These are phyloP conservation scores for Hansenula lynferdii DNA, from an alignment of 1,139 yeast species.

Conservation along the genomic window DNA sequence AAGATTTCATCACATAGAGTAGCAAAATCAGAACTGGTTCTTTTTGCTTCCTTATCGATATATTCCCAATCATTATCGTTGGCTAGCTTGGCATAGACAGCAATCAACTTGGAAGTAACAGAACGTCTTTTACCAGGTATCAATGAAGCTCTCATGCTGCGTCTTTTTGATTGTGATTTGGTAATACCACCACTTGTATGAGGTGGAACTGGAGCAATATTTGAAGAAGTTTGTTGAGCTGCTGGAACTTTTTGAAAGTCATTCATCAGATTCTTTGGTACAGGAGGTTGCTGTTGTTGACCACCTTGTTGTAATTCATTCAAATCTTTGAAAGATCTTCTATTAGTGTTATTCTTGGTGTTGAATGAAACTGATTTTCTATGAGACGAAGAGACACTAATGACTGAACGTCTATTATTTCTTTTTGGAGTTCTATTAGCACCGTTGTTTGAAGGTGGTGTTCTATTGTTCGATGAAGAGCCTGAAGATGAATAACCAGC, in stretches of 20 bases:
- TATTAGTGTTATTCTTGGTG: slow-evolving; percentile 25
- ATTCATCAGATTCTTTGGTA: slow-evolving; percentile 29
- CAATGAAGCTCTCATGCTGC: slow-evolving; percentile 29
- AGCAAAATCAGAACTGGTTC: slow-evolving; percentile 77
- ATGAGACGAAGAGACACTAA: slow-evolving; percentile 50
- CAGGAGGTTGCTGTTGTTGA: slow-evolving; percentile 25
- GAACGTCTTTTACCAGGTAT: slow-evolving; percentile 56
- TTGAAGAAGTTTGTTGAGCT: slow-evolving; percentile 29
- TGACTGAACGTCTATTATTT: slow-evolving; percentile 45
- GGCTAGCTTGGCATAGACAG: slow-evolving; percentile 67
- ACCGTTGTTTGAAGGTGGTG: slow-evolving; percentile 11
- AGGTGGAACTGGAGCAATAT: slow-evolving; percentile 18
- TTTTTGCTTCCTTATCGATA: slow-evolving; percentile 66
- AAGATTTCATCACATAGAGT: slow-evolving; percentile 71
- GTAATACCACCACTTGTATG: slow-evolving; percentile 6
- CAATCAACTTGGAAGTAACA: slow-evolving; percentile 60
- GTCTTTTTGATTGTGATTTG: slow-evolving; percentile 24
- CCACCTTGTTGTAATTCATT: slow-evolving; percentile 2
- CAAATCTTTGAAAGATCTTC: slow-evolving; percentile 15
- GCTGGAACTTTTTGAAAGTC: slow-evolving; percentile 18
- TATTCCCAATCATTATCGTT: slow-evolving; percentile 62
- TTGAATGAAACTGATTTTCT: slow-evolving; percentile 56
- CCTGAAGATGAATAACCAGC: slow-evolving; percentile 2
- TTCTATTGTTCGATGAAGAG: slow-evolving; percentile 5
- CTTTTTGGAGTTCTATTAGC: slow-evolving; percentile 32